Evolutionary conservation across 2,329 filamentous ascomycete genomes (phyloP).

Genomic region (Periconia sp.): DNA sequence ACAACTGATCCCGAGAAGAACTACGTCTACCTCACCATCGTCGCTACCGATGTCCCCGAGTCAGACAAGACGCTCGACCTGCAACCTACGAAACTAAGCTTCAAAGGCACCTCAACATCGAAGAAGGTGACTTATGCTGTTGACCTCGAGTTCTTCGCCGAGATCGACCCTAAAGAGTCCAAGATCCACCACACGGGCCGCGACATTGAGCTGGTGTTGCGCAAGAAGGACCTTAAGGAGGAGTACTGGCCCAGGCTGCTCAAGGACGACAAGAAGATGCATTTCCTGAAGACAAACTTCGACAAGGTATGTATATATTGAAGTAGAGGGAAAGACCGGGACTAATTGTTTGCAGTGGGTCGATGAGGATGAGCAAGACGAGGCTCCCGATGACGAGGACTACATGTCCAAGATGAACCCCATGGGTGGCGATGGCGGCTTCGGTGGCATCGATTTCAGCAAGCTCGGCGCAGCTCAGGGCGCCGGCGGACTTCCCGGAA

Average conservation of each 20-base stretch:
- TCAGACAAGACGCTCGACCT: slow-evolving; percentile 82
- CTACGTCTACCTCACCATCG: slow-evolving; percentile 92
- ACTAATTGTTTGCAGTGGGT: slow-evolving; percentile 70
- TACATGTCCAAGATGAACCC: slow-evolving; percentile 60
- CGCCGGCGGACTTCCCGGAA: slow-evolving; percentile 49
- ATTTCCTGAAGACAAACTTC: slow-evolving; percentile 98
- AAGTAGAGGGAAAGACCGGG: neutral
- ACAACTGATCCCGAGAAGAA: slow-evolving; percentile 82
- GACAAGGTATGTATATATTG: slow-evolving; percentile 73
- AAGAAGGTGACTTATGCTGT: slow-evolving; percentile 89
- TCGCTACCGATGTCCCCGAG: slow-evolving; percentile 81
- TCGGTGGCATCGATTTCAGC: slow-evolving; percentile 91
- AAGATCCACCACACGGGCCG: slow-evolving; percentile 88
- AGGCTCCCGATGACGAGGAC: slow-evolving; percentile 79
- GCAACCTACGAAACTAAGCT: slow-evolving; percentile 76
- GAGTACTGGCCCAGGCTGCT: slow-evolving; percentile 96
- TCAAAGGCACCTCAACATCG: slow-evolving; percentile 80
- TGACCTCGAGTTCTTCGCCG: slow-evolving; percentile 84
- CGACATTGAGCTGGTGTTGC: slow-evolving; percentile 86
- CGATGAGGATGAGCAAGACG: slow-evolving; percentile 98
- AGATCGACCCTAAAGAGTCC: slow-evolving; percentile 85
- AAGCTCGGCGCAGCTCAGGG: slow-evolving; percentile 70
- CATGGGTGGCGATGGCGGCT: slow-evolving; percentile 59
- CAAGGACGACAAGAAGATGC: slow-evolving; percentile 86
- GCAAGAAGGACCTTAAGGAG: slow-evolving; percentile 95